Conservation (phyloP, 768 basidiomycete genomes). For the Chlorophyllum brunneum region DNA sequence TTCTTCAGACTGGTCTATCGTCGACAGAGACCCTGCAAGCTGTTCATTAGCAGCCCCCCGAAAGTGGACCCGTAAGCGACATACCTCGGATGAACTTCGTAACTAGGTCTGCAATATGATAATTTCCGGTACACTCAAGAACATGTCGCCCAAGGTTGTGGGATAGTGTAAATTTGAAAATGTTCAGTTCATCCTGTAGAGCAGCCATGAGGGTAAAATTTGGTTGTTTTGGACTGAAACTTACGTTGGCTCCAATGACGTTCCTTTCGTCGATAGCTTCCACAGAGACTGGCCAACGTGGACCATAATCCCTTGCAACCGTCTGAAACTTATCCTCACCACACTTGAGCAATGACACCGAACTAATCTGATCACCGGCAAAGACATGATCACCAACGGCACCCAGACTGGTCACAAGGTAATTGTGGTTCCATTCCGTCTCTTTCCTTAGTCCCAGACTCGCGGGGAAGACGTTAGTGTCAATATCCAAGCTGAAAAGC, state of each 20-base stretch:
- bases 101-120: slow-evolving; percentile 73
- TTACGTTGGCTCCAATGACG: slow-evolving; percentile 75
- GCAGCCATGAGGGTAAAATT: neutral
- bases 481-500: slow-evolving; percentile 37
- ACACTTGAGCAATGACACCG: slow-evolving; percentile 66
- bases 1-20: slow-evolving; percentile 38
- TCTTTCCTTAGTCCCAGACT: slow-evolving; percentile 37
- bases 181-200: slow-evolving; percentile 57
- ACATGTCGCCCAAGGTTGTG: slow-evolving; percentile 34
- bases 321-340: slow-evolving; percentile 39
- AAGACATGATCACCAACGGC: slow-evolving; percentile 51
- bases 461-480: slow-evolving; percentile 25
- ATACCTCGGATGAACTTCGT: slow-evolving; percentile 71
- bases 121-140: slow-evolving; percentile 66
- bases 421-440: slow-evolving; percentile 77
- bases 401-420: slow-evolving; percentile 67
- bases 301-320: slow-evolving; percentile 70
- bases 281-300: slow-evolving; percentile 69
- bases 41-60: neutral
- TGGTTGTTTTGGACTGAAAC: slow-evolving; percentile 9
- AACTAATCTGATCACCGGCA: slow-evolving; percentile 79
- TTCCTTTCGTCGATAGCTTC: slow-evolving; percentile 50
- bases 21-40: slow-evolving; percentile 52
- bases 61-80: slow-evolving; percentile 2
- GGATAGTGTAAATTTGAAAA: slow-evolving; percentile 58